Evolutionary conservation across 2,329 filamentous ascomycete species (phyloP).

Genomic region (Dothistroma pini): DNA sequence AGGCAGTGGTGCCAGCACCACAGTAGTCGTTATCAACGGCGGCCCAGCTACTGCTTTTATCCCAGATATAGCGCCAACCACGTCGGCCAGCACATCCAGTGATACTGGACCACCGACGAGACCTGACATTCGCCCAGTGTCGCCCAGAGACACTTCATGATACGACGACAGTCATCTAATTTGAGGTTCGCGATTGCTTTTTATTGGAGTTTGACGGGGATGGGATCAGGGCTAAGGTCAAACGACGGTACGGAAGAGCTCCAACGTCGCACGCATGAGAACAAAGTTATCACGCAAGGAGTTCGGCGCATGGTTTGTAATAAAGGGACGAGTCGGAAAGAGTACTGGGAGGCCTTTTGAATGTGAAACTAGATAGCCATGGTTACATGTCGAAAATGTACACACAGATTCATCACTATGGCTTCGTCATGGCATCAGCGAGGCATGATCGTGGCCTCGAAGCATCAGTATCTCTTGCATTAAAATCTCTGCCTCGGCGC

Average conservation of each 20-base stretch:
- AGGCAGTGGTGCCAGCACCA: constrained; percentile 13
- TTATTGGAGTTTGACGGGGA: not conserved
- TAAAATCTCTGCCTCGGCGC: not conserved
- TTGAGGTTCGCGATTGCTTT: not conserved
- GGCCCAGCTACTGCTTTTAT: too few relatives aligned
- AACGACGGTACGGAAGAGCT: not conserved
- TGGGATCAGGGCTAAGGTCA: not conserved
- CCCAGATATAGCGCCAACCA: not conserved
- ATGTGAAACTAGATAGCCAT: not conserved
- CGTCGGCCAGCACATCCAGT: not conserved
- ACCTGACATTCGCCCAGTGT: constrained; percentile 2
- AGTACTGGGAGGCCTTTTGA: not conserved
- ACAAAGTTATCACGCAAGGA: not conserved
- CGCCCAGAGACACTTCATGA: constrained; percentile 5
- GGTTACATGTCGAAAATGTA: constrained; percentile 4
- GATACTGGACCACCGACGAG: not conserved
- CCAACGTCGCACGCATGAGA: not conserved
- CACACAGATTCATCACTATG: not conserved
- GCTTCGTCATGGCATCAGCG: not conserved
- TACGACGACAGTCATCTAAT: not conserved
- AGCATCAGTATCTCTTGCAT: not conserved
- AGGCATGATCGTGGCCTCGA: not conserved
- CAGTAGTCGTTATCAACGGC: constrained; percentile 9
- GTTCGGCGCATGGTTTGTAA: not conserved
- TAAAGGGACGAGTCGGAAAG: not conserved